Base-by-base conservation (phyloP, 2,329 filamentous ascomycete genomes). In the Chaetothyriales sp. region DNA sequence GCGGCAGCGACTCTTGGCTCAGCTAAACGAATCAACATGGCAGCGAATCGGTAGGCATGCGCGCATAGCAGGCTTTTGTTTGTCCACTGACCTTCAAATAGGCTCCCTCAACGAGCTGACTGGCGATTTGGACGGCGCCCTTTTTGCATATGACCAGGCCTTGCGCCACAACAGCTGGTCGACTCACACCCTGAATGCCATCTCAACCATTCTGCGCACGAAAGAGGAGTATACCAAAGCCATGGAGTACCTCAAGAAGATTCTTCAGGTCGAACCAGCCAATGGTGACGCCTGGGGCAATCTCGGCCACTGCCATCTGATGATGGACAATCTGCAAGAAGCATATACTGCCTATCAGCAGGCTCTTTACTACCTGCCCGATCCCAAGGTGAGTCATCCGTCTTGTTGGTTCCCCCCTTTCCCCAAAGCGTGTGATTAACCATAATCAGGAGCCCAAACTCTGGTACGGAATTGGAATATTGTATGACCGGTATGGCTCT, bases 271-370 rank as follows among this genome's bases (percentile, higher is more conserved):
- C 22, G 92, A 98, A 58, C 78, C 75, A 36, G 83, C 80, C 59
- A 95, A 94, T 64, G 92, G 92, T 53, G 92, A 96, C 67, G 88
- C 92, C 44, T 96, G 90, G 92, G 90, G 90, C 46, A 95, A 88
- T 64, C 75, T 96, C 26, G 90, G 86, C 92, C 92, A 96, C 66
- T 96, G 92, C 70, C 94, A 90, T 65, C 75, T 98, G 22, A 98
- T 98, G 92, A 94, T 95, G 79, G 92, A 98, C 63, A 90, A 95
- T 62, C 71, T 96, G 32, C 92, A 96, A 68, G 88, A 96, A 64
- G 92, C 92, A 0, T 98, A 98, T 63, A 86, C 86, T 28, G 89
- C 92, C 1, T 98, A 98, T 65, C 92, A 98, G 66, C 87, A 93
- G 65, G 92, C 92, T 5, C 72, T 96, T 5, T 90, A 95, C 56